phyloP scores from a whole-genome alignment of 805 yeast species.

The Lipomyces japonicus region DNA sequence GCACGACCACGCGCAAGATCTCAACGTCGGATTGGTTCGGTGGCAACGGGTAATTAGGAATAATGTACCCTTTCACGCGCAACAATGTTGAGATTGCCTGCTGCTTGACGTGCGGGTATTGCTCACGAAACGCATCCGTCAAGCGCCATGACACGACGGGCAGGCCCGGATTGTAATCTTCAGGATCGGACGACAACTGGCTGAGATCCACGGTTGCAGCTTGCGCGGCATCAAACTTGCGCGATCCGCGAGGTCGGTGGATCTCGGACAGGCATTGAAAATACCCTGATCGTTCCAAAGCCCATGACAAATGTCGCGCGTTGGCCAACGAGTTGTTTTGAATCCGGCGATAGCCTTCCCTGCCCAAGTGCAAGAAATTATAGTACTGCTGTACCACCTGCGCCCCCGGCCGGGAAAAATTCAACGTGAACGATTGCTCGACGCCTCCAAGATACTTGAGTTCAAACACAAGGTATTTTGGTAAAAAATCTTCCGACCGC shows the following conservation, averaged over 20 bases:
- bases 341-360: constrained; percentile 61
- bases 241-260: constrained; percentile 54
- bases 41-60: constrained; percentile 82
- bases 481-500: constrained; percentile 61
- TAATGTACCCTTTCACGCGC: constrained; percentile 76
- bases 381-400: constrained; percentile 86
- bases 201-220: constrained; percentile 5
- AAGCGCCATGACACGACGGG: constrained; percentile 88
- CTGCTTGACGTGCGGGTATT: constrained; percentile 81
- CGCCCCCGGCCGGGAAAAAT: constrained; percentile 90
- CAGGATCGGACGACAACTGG: constrained; percentile 26
- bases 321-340: constrained; percentile 64
- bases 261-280: constrained; percentile 74
- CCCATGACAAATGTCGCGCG: constrained; percentile 61
- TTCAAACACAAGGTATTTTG: constrained; percentile 69
- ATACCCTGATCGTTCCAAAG: constrained; percentile 60
- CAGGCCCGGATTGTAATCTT: constrained; percentile 63
- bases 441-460: constrained; percentile 82
- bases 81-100: constrained; percentile 65
- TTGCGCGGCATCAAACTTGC: constrained; percentile 15
- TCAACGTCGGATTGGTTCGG: constrained; percentile 54
- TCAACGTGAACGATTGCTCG: constrained; percentile 80
- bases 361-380: constrained; percentile 69
- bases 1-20: constrained; percentile 79
- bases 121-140: constrained; percentile 51